Conservation (phyloP, 1,139 yeast genomes). For the Ogataea hybrid region DNA sequence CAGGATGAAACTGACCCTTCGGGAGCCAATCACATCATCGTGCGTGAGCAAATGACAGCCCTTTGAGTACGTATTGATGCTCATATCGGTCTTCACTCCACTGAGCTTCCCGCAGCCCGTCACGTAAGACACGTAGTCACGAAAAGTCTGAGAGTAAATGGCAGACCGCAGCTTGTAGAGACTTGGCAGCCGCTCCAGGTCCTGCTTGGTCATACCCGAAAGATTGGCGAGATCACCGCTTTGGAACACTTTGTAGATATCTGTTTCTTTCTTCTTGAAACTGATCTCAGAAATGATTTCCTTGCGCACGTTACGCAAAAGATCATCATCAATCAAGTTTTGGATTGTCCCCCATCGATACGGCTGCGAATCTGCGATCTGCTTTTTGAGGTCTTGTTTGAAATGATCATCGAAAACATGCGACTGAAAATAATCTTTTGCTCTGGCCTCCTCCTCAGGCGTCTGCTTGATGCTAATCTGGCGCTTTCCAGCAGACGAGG, state of each 20-base stretch:
- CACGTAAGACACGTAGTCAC: conserved; percentile 76
- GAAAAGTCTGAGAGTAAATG: conserved; percentile 78
- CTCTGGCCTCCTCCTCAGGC: conserved; percentile 32
- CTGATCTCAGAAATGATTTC: conserved; percentile 84
- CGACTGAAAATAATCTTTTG: conserved; percentile 49
- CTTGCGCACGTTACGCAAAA: conserved; percentile 73
- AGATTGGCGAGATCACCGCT: conserved; percentile 94
- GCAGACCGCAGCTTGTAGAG: conserved; percentile 79
- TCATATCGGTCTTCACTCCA: conserved; percentile 88
- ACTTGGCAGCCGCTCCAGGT: conserved; percentile 69
- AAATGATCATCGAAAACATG: conserved; percentile 52
- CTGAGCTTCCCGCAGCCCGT: conserved; percentile 90
- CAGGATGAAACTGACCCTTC: conserved; percentile 88
- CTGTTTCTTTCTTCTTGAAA: conserved; percentile 94
- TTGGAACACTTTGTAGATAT: conserved; percentile 91
- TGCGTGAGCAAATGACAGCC: conserved; percentile 95
- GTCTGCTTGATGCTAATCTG: conserved; percentile 30
- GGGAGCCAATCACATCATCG: conserved; percentile 95
- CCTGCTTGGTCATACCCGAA: conserved; percentile 79
- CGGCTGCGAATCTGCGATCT: conserved; percentile 60
- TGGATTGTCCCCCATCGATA: conserved; percentile 87
- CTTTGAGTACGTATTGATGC: conserved; percentile 84
- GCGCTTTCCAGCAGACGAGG: conserved; percentile 7
- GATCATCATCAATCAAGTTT: conserved; percentile 68
- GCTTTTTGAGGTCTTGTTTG: conserved; percentile 40